These are phyloP conservation scores for Geranium brycei DNA, from an alignment of 345 rosid species.

Conservation along the genomic window DNA sequence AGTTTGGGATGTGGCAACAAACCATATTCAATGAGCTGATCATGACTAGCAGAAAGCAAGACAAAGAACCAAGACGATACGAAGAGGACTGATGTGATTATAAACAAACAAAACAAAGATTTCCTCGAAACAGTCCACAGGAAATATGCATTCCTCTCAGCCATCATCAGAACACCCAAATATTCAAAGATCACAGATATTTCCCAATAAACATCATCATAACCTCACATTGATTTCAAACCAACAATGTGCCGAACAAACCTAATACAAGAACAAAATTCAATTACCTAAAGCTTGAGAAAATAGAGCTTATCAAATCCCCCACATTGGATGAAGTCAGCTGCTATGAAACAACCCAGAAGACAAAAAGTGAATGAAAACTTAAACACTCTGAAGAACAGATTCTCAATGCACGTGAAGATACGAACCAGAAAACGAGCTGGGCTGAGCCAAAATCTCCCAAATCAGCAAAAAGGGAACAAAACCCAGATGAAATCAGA, in stretches of 20 bases:
- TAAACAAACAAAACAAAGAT: constrained; percentile 36
- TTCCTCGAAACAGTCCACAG: constrained; percentile 27
- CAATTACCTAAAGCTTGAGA: not conserved
- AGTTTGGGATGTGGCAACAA: constrained; percentile 21
- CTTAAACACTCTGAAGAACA: too few species aligned
- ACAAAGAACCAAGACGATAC: constrained; percentile 64
- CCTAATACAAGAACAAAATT: too few species aligned
- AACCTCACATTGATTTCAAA: not conserved
- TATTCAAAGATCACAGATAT: not conserved
- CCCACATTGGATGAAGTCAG: not conserved
- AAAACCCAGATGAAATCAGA: not conserved
- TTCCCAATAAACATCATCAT: not conserved
- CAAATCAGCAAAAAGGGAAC: not conserved
- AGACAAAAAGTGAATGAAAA: not conserved
- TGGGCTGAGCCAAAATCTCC: not conserved
- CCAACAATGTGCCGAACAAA: too few species aligned
- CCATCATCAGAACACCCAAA: constrained; percentile 24
- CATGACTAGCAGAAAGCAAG: constrained; percentile 36
- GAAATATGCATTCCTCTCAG: constrained; percentile 33
- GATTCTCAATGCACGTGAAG: too few species aligned
- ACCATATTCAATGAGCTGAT: constrained; percentile 24
- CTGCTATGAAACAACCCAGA: not conserved
- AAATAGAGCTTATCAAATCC: not conserved
- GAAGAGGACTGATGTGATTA: constrained; percentile 27
- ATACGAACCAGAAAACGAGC: not conserved